These are phyloP conservation scores for Botrytis pseudocinerea DNA, from an alignment of 2,329 filamentous ascomycete species.

Conservation along the genomic window DNA sequence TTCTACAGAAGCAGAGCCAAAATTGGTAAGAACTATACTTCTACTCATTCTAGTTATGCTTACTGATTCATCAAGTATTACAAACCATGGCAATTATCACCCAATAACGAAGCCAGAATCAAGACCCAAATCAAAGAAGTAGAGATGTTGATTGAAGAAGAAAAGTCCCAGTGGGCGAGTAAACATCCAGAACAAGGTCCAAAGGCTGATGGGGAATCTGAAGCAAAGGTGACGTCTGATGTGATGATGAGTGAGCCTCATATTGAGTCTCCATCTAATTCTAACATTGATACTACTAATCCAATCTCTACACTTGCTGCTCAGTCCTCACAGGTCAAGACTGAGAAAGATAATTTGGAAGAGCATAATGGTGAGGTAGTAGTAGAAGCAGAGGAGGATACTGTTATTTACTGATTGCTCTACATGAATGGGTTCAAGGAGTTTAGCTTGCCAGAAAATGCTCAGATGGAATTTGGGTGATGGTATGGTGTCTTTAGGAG, in stretches of 20 bases:
- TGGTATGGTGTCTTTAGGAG: neutral
- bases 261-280: constrained; percentile 44
- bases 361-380: constrained; percentile 77
- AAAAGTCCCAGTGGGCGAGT: constrained; percentile 63
- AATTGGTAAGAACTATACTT: constrained; percentile 59
- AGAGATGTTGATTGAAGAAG: constrained; percentile 62
- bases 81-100: constrained; percentile 74
- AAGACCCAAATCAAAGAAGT: constrained; percentile 67
- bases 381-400: constrained; percentile 84
- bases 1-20: constrained; percentile 69
- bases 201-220: constrained; percentile 32
- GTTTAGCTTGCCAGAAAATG: neutral
- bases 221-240: constrained; percentile 38
- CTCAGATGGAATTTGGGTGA: constrained; percentile 6
- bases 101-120: constrained; percentile 69
- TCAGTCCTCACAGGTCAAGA: constrained; percentile 37
- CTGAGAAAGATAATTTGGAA: constrained; percentile 50
- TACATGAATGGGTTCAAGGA: neutral
- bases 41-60: neutral
- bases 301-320: constrained; percentile 37
- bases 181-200: constrained; percentile 43
- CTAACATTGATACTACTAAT: constrained; percentile 45
- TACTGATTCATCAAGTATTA: constrained; percentile 65
- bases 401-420: constrained; percentile 74
- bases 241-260: constrained; percentile 49